A percentile compares a stretch with the other conserved stretches of the same genome.
Conservation (phyloP, 2,329 filamentous ascomycete species). For the Colletotrichum karsti region DNA sequence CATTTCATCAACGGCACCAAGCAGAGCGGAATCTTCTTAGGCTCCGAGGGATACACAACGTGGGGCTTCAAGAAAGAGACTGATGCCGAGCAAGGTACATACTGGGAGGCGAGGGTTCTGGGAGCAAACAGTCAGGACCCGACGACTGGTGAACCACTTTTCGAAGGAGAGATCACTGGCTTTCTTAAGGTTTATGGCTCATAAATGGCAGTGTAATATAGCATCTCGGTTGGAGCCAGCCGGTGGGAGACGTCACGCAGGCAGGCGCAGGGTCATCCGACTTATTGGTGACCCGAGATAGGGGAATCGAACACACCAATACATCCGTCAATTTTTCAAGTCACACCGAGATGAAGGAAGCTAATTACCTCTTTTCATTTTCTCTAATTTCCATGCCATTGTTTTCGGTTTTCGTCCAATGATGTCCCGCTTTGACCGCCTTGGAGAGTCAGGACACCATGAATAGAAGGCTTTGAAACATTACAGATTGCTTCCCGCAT, state of each 20-base stretch:
- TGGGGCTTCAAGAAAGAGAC: background rate
- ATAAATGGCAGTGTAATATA: background rate
- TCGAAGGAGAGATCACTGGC: constrained; percentile 4
- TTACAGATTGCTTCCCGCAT: background rate
- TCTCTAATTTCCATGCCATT: background rate
- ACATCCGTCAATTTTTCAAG: background rate
- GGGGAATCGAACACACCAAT: background rate
- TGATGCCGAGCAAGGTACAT: background rate
- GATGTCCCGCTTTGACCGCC: background rate
- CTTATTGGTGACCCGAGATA: background rate
- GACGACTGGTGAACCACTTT: background rate
- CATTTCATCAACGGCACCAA: constrained; percentile 2
- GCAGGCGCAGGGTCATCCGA: background rate
- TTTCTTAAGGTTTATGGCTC: constrained; percentile 7
- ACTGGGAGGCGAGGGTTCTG: constrained; percentile 2
- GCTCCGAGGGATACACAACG: background rate
- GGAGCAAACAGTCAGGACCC: background rate
- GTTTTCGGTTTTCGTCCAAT: background rate
- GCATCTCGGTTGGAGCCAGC: background rate
- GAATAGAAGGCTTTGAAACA: constrained; percentile 4
- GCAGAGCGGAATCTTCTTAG: background rate
- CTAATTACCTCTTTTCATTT: background rate
- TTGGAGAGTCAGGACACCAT: background rate
- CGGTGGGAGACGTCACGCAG: background rate
- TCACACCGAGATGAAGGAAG: background rate